phyloP scores from a whole-genome alignment of 768 basidiomycete genomes.

The Pulveroboletus sp. region DNA sequence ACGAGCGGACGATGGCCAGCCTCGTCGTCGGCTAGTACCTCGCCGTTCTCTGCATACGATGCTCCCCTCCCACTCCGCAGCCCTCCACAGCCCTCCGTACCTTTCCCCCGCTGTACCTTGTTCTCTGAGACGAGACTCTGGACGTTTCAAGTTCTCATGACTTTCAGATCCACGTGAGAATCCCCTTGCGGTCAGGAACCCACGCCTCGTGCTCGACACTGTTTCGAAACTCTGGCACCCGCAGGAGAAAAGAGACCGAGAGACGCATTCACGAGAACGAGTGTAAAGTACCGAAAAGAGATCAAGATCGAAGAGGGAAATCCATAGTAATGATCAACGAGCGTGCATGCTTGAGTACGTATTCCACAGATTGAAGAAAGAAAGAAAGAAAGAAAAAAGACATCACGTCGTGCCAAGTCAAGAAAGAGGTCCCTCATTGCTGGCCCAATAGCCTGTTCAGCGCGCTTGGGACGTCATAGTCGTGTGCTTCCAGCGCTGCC shows the following conservation, averaged over 20 bases:
- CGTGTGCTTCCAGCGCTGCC: constrained; percentile 75
- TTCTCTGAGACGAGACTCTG: constrained; percentile 5
- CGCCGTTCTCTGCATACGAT: too few relatives aligned
- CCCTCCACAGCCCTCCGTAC: constrained; percentile 8
- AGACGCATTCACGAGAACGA: constrained; percentile 21
- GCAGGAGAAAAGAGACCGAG: constrained; percentile 3
- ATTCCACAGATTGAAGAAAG: constrained; percentile 22
- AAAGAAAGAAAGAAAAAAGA: constrained; percentile 4
- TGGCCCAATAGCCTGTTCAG: constrained; percentile 66
- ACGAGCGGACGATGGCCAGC: too few relatives aligned
- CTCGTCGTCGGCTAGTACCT: too few relatives aligned
- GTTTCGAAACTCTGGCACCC: constrained; percentile 16
- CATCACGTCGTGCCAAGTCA: background rate
- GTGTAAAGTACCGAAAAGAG: too few relatives aligned
- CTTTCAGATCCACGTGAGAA: constrained; percentile 16
- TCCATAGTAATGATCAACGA: constrained; percentile 27
- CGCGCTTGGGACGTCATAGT: constrained; percentile 77
- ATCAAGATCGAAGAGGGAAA: background rate
- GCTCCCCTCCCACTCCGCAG: too few relatives aligned
- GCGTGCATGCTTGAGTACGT: constrained; percentile 26
- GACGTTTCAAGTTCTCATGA: background rate
- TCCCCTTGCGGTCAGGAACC: too few relatives aligned
- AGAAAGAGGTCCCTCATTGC: constrained; percentile 8
- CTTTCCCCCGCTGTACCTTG: constrained; percentile 8
- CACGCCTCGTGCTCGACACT: background rate